Evolutionary conservation across 331 rosid species (phyloP).

Genomic region (Rhamnella rubrinervis): DNA sequence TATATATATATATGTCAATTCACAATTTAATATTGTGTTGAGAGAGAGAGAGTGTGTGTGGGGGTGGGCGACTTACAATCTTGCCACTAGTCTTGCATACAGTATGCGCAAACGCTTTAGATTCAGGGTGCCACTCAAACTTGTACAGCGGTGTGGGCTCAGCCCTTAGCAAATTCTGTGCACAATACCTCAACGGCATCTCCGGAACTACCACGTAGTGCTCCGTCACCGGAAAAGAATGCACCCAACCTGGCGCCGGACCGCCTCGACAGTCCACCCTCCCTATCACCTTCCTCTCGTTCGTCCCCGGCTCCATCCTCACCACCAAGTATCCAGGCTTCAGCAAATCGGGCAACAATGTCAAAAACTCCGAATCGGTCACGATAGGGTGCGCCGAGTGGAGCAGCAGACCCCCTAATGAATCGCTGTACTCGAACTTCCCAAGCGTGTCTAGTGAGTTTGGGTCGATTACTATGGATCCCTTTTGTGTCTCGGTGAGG

Average conservation of each 20-base stretch:
- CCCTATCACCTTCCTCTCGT: constrained; percentile 71
- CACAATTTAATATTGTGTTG: not conserved
- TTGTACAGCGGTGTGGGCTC: constrained; percentile 90
- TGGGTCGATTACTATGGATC: constrained; percentile 76
- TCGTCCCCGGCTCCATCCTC: constrained; percentile 71
- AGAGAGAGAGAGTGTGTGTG: not conserved
- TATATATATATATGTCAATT: no score
- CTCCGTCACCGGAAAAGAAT: constrained; percentile 80
- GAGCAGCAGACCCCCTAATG: constrained; percentile 73
- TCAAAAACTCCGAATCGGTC: constrained; percentile 66
- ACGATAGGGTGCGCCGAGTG: constrained; percentile 96
- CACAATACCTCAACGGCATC: constrained; percentile 87
- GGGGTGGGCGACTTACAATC: constrained; percentile 39
- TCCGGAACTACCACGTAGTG: constrained; percentile 80
- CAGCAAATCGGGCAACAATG: constrained; percentile 75
- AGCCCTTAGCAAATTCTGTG: constrained; percentile 79
- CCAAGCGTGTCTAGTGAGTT: constrained; percentile 64
- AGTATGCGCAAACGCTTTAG: constrained; percentile 68
- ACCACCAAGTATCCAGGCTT: constrained; percentile 77
- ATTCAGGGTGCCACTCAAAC: constrained; percentile 85
- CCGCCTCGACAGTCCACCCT: constrained; percentile 70
- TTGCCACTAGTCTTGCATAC: constrained; percentile 87
- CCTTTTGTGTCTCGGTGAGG: constrained; percentile 90
- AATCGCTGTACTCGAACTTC: constrained; percentile 67
- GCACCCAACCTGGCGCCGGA: constrained; percentile 91